phyloP scores from a whole-genome alignment of 148 eudicot species.

The Cornus kousa region DNA sequence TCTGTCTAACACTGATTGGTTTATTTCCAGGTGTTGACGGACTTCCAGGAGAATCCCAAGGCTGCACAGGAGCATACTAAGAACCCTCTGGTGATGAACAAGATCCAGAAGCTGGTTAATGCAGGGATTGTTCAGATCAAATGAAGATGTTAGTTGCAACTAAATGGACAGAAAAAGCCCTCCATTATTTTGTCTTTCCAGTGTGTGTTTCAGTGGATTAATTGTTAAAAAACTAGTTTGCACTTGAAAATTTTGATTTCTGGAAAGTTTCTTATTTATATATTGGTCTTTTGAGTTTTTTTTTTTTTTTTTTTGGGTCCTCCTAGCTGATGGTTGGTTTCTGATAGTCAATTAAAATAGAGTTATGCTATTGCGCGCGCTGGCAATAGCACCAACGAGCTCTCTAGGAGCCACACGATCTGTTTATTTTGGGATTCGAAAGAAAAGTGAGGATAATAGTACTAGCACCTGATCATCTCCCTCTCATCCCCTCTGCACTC shows the following conservation, averaged over 20 bases:
- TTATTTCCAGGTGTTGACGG: constrained; percentile 54
- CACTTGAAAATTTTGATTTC: not conserved
- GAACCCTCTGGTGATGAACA: constrained; percentile 85
- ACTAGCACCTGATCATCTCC: too few relatives aligned
- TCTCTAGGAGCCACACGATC: too few relatives aligned
- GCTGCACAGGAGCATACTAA: constrained; percentile 91
- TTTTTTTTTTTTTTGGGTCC: not conserved
- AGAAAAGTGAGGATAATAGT: too few relatives aligned
- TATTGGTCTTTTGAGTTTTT: not conserved
- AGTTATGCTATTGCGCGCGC: too few relatives aligned
- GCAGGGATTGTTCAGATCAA: constrained; percentile 87
- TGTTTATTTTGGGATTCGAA: too few relatives aligned
- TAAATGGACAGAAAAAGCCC: not conserved
- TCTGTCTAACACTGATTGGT: not conserved
- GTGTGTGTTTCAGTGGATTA: constrained; percentile 3
- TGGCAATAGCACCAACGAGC: too few relatives aligned
- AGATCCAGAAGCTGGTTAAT: constrained; percentile 82
- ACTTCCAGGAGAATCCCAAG: constrained; percentile 87
- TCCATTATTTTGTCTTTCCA: not conserved
- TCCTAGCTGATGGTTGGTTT: not conserved
- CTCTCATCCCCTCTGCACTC: too few relatives aligned
- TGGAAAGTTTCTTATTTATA: not conserved
- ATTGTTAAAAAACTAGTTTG: not conserved
- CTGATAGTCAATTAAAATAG: too few relatives aligned
- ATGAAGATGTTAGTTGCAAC: constrained; percentile 14